Conservation (phyloP, 176 grass and related monocot genomes). For the Raddia guianensis region DNA sequence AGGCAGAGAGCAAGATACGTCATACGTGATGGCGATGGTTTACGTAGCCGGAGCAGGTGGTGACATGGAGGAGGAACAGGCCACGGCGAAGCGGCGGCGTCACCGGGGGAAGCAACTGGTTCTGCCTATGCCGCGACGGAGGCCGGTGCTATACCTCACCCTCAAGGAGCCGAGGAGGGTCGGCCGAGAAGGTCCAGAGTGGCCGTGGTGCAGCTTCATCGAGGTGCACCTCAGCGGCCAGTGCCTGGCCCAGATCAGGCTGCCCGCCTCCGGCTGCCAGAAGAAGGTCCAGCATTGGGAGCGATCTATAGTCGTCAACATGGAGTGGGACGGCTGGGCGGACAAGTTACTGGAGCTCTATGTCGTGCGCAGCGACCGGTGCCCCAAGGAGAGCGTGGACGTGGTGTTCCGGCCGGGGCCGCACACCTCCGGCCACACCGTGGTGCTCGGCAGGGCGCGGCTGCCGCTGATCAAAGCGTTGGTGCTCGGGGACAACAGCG, state of each 20-base stretch:
- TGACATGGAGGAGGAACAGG: background rate
- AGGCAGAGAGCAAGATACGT: too few species aligned
- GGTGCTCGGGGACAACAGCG: background rate
- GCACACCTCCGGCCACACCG: conserved; percentile 34
- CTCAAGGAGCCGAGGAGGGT: background rate
- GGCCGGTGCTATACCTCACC: background rate
- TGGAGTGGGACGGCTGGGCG: conserved; percentile 5
- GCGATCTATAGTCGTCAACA: background rate
- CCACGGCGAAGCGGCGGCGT: background rate
- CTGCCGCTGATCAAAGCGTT: conserved; percentile 33
- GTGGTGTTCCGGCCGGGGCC: conserved; percentile 28
- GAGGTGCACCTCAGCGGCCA: background rate
- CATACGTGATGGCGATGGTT: too few species aligned
- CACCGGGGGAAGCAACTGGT: background rate
- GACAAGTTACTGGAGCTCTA: conserved; percentile 8
- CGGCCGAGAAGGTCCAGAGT: conserved; percentile 17
- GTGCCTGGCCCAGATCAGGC: fast-evolving
- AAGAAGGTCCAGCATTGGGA: background rate
- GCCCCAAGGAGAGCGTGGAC: background rate
- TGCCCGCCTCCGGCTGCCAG: background rate
- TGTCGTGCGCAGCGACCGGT: conserved; percentile 17
- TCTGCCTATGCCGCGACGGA: background rate
- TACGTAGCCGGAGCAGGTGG: background rate
- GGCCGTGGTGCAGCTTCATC: background rate
- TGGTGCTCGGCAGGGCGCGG: conserved; percentile 26